Base-by-base conservation (phyloP, 2,329 filamentous ascomycete species). In the Colletotrichum falcatum region DNA sequence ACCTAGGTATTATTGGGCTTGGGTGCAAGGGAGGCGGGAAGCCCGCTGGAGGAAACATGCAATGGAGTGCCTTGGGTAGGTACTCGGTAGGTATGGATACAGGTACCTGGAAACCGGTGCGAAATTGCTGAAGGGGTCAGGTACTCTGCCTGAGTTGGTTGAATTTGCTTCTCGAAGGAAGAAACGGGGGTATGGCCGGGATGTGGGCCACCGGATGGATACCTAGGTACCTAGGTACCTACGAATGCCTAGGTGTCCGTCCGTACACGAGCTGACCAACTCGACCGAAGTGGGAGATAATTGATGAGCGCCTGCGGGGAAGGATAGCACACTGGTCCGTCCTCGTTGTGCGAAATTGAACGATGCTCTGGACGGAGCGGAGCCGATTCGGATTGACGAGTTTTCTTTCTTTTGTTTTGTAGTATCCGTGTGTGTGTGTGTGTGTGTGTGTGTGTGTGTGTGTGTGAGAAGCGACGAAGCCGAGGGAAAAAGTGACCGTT, bases 151-250 rank as follows among this genome's bases (percentile, higher is more conserved):
- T 37, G 64, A 71, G 58, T 55, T 11, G 58, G 55, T 42, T 46
- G 64, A 59, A 63, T 48, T 33, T 39, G 68, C 61, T 71, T 71
- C 68, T 60, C 61, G 68, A 71, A 70, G 68, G 64, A 67, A 68
- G 68, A 71, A 71, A 62, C 59, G 68, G 68, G 51, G 64, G 53
- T 44, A 49, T 39, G 55, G 46, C 54, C 44, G 26, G 55, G 59
- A 61, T 30, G 28, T 37, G 58, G 55, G 63, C 33, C 46, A 28
- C 26, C 26, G 30, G 30, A 33, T 33, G 44, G 35, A 48, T 53
- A n/a, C n/a, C n/a, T n/a, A n/a, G n/a, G n/a, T n/a, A n/a, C n/a
- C n/a, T n/a, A n/a, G n/a, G n/a, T n/a, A n/a, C n/a, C n/a, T n/a
- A n/a, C n/a, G n/a, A n/a, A n/a, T n/a, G n/a, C n/a, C n/a, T n/a